Conservation (phyloP, 169 alveolate species). For the Perkinsus chesapeaki region DNA sequence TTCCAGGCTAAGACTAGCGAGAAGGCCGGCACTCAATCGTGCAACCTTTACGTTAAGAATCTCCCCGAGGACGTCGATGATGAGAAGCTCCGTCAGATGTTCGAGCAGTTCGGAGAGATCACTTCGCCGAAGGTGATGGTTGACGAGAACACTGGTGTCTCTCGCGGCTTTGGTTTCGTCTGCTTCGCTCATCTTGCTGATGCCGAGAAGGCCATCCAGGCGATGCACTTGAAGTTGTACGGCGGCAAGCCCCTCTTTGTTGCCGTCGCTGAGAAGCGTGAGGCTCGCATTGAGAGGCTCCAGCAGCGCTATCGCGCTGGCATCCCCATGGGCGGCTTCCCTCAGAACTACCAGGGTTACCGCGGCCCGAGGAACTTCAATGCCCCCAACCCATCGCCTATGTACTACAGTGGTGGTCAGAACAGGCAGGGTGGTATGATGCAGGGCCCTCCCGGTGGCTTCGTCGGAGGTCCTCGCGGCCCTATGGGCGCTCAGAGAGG, state of each 20-base stretch:
- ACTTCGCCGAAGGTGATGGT: conserved; percentile 75
- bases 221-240: conserved; percentile 50
- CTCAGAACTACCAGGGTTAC: conserved; percentile 9
- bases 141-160: conserved; percentile 69
- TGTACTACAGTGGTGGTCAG: background rate
- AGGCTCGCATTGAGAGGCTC: conserved; percentile 73
- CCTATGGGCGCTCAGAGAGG: background rate
- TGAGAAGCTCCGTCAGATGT: conserved; percentile 66
- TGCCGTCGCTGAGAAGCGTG: conserved; percentile 84
- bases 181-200: conserved; percentile 81
- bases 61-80: conserved; percentile 78
- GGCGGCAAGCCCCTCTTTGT: conserved; percentile 82
- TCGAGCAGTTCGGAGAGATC: conserved; percentile 65
- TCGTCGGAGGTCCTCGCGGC: background rate
- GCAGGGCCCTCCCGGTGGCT: conserved; percentile 2
- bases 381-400: background rate
- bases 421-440: background rate
- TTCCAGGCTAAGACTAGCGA: background rate
- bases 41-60: conserved; percentile 76
- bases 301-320: conserved; percentile 70
- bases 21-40: background rate
- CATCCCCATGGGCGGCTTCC: conserved; percentile 45
- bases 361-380: conserved; percentile 12
- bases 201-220: conserved; percentile 84
- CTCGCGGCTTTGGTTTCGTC: conserved; percentile 88